Percentiles rank a stretch among this genome's conserved stretches.
These are phyloP conservation scores for Phylloporus scabripes DNA, from an alignment of 768 basidiomycete species.

Conservation along the genomic window DNA sequence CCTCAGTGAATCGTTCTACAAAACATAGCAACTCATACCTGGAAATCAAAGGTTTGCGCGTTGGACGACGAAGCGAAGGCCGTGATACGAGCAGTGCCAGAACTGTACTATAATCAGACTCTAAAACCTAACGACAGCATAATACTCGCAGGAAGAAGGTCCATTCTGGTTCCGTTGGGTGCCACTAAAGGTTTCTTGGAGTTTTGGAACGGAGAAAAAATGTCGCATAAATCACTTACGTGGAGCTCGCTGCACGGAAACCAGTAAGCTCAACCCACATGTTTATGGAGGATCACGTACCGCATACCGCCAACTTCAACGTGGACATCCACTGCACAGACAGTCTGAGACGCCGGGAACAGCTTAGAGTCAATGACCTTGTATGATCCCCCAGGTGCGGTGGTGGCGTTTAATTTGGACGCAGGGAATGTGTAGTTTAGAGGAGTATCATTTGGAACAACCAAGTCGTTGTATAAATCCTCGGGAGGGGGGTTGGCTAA, in stretches of 20 bases:
- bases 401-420: slow-evolving; percentile 41
- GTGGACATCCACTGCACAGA: slow-evolving; percentile 52
- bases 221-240: slow-evolving; percentile 24
- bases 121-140: neutral
- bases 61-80: slow-evolving; percentile 36
- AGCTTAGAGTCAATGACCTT: slow-evolving; percentile 54
- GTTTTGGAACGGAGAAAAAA: neutral
- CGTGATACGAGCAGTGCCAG: slow-evolving; percentile 39
- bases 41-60: slow-evolving; percentile 43
- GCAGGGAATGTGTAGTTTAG: slow-evolving; percentile 51
- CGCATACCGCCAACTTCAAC: slow-evolving; percentile 59
- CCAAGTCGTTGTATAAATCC: slow-evolving; percentile 39
- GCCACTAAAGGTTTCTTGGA: slow-evolving; percentile 34
- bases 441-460: slow-evolving; percentile 45
- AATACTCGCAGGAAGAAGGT: slow-evolving; percentile 35
- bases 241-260: slow-evolving; percentile 37
- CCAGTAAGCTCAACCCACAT: neutral
- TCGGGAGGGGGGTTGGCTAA: slow-evolving; percentile 40
- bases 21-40: slow-evolving; percentile 19
- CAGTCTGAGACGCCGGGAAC: slow-evolving; percentile 49
- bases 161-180: slow-evolving; percentile 48
- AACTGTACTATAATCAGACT: slow-evolving; percentile 18
- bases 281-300: slow-evolving; percentile 24
- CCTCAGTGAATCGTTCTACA: neutral
- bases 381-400: slow-evolving; percentile 49